Evolutionary conservation across 164 flowering plant species (phyloP).

Genomic region (Sextonia rubra): DNA sequence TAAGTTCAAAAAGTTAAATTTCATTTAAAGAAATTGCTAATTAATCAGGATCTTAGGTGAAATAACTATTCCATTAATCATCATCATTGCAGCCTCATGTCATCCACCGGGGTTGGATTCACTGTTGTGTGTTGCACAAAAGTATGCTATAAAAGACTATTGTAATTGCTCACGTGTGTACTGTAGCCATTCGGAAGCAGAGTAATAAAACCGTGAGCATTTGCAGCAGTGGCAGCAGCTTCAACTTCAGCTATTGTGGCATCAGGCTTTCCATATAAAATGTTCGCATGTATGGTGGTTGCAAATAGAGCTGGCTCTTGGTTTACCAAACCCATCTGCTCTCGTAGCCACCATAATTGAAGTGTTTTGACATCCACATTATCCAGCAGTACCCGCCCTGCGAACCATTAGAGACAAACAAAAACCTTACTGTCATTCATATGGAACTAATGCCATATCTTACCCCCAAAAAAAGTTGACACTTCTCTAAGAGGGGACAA

Average conservation of each 20-base stretch:
- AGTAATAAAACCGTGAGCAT: slow-evolving; percentile 88
- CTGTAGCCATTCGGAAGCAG: slow-evolving; percentile 84
- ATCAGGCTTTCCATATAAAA: slow-evolving; percentile 88
- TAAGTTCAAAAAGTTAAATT: not conserved
- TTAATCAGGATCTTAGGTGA: too few species aligned
- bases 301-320: slow-evolving; percentile 99
- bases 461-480: not conserved
- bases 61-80: too few species aligned
- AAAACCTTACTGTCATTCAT: not conserved
- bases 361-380: slow-evolving; percentile 74
- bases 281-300: slow-evolving; percentile 86
- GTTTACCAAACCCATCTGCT: slow-evolving; percentile 92
- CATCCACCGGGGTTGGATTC: not conserved
- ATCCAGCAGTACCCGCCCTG: slow-evolving; percentile 87
- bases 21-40: not conserved
- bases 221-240: slow-evolving; percentile 87
- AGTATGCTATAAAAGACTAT: not conserved
- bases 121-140: not conserved
- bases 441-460: not conserved
- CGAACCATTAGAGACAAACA: slow-evolving; percentile 5
- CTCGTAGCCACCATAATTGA: slow-evolving; percentile 76
- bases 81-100: not conserved
- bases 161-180: slow-evolving; percentile 58
- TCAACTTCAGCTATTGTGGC: slow-evolving; percentile 84
- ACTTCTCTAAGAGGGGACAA: not conserved